Evolutionary conservation across 495 filamentous ascomycete species (phyloP).

Genomic region (Tuber calosporum): DNA sequence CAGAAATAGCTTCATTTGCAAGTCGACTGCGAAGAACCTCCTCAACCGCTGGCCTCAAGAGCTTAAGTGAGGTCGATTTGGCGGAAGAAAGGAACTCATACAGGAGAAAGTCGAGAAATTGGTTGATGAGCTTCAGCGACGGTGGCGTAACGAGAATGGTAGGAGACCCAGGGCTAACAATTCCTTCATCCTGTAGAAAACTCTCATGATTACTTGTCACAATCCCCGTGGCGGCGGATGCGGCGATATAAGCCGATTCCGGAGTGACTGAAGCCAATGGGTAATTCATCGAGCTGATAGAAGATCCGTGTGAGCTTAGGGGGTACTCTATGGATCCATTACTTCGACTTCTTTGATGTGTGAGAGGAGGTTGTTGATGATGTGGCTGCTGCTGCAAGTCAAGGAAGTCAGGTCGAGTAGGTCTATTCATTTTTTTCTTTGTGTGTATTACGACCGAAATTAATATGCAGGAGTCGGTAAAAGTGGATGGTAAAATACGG

Average conservation of each 20-base stretch:
- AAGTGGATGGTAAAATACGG: neutral
- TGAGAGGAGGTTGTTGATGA: constrained; percentile 14
- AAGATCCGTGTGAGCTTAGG: constrained; percentile 34
- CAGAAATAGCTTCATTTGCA: constrained; percentile 75
- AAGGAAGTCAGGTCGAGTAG: constrained; percentile 34
- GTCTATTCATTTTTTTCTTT: constrained; percentile 38
- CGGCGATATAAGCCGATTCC: constrained; percentile 78
- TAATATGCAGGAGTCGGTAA: neutral
- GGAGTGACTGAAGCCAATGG: constrained; percentile 56
- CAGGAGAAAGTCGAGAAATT: constrained; percentile 87
- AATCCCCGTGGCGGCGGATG: constrained; percentile 82
- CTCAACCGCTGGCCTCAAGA: constrained; percentile 72
- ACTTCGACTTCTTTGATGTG: constrained; percentile 34
- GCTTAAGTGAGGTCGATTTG: constrained; percentile 69
- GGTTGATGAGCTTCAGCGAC: constrained; percentile 75
- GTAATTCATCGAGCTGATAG: constrained; percentile 23
- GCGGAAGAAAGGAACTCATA: constrained; percentile 76
- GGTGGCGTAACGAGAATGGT: constrained; percentile 66
- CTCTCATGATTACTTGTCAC: constrained; percentile 79
- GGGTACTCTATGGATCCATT: constrained; percentile 37
- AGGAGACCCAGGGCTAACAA: constrained; percentile 56
- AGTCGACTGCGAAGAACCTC: constrained; percentile 85
- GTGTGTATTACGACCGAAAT: constrained; percentile 4
- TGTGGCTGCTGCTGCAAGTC: constrained; percentile 29
- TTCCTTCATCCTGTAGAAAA: constrained; percentile 58